Percentiles rank a stretch among this genome's conserved stretches.
phyloP scores from a whole-genome alignment of 164 flowering plant genomes.

The Magnolia officinalis region DNA sequence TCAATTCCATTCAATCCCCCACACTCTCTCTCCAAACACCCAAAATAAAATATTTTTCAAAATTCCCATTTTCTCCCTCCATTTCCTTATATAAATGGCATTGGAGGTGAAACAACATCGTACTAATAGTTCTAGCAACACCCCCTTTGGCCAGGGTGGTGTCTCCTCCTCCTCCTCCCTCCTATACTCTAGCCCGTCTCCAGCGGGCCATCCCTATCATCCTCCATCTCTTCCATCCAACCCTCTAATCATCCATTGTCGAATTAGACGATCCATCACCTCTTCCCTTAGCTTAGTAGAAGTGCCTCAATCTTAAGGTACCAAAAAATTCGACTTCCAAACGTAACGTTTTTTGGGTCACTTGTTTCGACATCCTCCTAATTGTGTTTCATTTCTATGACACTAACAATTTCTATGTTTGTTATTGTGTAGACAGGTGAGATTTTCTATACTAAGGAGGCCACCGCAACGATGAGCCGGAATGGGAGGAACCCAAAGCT shows the following conservation, averaged over 20 bases:
- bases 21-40: slow-evolving; percentile 24
- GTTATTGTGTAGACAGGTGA: slow-evolving; percentile 15
- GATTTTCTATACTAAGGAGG: slow-evolving; percentile 10
- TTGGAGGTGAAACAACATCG: slow-evolving; percentile 28
- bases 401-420: background rate
- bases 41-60: slow-evolving; percentile 7
- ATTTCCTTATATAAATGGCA: slow-evolving; percentile 50
- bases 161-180: background rate
- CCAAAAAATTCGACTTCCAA: background rate
- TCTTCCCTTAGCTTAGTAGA: slow-evolving; percentile 21
- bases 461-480: slow-evolving; percentile 10
- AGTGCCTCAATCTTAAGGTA: slow-evolving; percentile 25
- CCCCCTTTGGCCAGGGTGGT: background rate
- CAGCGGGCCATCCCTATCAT: slow-evolving; percentile 1
- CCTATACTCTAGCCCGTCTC: slow-evolving; percentile 8
- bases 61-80: slow-evolving; percentile 39
- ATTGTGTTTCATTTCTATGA: background rate
- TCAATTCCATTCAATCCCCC: slow-evolving; percentile 48
- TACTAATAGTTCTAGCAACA: slow-evolving; percentile 8
- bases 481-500: slow-evolving; percentile 48
- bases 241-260: slow-evolving; percentile 11
- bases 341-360: background rate
- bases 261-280: slow-evolving; percentile 18
- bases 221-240: slow-evolving; percentile 21
- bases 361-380: background rate